phyloP scores from a whole-genome alignment of 768 basidiomycete species.

The Suillus subaureus region DNA sequence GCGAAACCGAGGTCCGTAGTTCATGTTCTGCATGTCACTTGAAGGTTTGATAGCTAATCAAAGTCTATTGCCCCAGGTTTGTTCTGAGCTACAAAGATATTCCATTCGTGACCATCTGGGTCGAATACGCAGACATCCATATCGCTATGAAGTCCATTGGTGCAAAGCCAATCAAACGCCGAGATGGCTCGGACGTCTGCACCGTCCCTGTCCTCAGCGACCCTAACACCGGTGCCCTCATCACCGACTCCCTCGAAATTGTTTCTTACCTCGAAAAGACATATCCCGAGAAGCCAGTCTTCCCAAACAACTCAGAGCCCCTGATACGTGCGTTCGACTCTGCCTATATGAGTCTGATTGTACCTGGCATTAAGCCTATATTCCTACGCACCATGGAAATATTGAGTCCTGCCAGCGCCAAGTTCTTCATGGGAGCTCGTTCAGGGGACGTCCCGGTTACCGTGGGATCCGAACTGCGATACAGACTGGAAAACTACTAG shows the following conservation, averaged over 20 bases:
- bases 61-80: conserved; percentile 24
- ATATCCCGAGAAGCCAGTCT: conserved; percentile 34
- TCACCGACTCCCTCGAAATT: conserved; percentile 36
- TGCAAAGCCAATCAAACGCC: no score
- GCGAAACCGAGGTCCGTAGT: conserved; percentile 39
- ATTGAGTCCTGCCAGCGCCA: conserved; percentile 37
- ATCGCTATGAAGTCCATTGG: no score
- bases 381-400: conserved; percentile 26
- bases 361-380: conserved; percentile 15
- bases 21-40: neutral
- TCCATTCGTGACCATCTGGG: conserved; percentile 35
- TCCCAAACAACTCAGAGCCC: conserved; percentile 25
- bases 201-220: no score
- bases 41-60: neutral
- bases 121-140: conserved; percentile 39
- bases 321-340: conserved; percentile 27
- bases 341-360: neutral
- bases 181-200: no score
- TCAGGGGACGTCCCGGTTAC: conserved; percentile 32
- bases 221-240: no score
- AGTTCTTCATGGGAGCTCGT: conserved; percentile 36
- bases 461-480: conserved; percentile 38
- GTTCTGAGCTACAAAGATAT: conserved; percentile 35
- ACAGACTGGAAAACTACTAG: conserved; percentile 26
- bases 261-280: conserved; percentile 38